These are phyloP conservation scores for Pythium brachiatum DNA, from an alignment of 352 stramenopile species.

Conservation along the genomic window DNA sequence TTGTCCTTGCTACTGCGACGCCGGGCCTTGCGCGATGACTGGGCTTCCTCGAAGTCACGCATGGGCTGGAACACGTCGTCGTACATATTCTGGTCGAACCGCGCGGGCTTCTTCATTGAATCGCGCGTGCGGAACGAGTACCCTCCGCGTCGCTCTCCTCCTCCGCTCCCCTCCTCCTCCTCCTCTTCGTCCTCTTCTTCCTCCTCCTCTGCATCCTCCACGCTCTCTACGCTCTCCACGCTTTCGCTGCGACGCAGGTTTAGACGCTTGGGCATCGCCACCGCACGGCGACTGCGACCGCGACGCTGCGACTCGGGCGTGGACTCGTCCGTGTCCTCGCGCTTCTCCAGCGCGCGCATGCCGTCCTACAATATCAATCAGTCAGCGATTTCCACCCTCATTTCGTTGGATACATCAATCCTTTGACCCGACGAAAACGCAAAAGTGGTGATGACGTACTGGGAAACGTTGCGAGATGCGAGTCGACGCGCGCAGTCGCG, in stretches of 20 bases:
- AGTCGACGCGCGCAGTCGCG: constrained; percentile 15
- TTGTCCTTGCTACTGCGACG: constrained; percentile 19
- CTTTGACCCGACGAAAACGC: neutral
- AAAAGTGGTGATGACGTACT: neutral
- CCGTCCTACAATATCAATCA: constrained; percentile 7
- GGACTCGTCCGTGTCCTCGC: constrained; percentile 19
- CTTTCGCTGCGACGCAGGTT: constrained; percentile 7
- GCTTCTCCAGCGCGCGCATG: constrained; percentile 13
- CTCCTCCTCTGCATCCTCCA: neutral
- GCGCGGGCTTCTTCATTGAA: constrained; percentile 40
- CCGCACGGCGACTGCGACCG: neutral
- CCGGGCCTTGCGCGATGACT: constrained; percentile 17
- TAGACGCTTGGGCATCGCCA: neutral
- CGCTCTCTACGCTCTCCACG: constrained; percentile 5
- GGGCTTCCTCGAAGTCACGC: constrained; percentile 20
- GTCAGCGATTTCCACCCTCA: neutral
- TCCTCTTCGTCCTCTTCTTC: constrained; percentile 15
- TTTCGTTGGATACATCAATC: neutral
- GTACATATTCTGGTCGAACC: constrained; percentile 64
- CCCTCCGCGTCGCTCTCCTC: neutral
- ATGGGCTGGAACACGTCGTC: constrained; percentile 62
- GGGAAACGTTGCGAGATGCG: constrained; percentile 13
- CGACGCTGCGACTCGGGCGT: constrained; percentile 4
- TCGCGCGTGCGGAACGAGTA: constrained; percentile 50
- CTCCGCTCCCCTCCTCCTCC: constrained; percentile 2